Conservation (phyloP, 2,329 filamentous ascomycete species). For the Rhinocladiella mackenziei region DNA sequence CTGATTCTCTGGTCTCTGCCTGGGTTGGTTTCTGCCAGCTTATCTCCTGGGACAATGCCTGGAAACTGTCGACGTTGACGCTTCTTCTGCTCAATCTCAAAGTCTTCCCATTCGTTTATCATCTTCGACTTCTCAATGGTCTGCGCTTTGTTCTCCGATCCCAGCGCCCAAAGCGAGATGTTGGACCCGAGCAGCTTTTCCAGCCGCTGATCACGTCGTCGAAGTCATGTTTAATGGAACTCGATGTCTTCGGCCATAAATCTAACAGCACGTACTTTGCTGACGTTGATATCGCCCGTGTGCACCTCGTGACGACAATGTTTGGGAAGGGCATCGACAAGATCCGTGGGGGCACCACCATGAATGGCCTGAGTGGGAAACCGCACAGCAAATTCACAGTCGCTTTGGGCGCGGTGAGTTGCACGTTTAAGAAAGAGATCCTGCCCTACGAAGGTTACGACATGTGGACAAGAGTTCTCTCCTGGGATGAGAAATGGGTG, state of each 20-base stretch:
- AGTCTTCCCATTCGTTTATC: slow-evolving; percentile 70
- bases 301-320: slow-evolving; percentile 70
- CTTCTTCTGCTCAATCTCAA: slow-evolving; percentile 66
- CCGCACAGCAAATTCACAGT: slow-evolving; percentile 53
- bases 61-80: slow-evolving; percentile 35
- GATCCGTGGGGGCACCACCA: slow-evolving; percentile 45
- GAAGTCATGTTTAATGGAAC: slow-evolving; percentile 67
- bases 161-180: slow-evolving; percentile 44
- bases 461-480: slow-evolving; percentile 67
- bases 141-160: slow-evolving; percentile 50
- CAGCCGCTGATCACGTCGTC: slow-evolving; percentile 64
- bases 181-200: slow-evolving; percentile 54
- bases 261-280: slow-evolving; percentile 54
- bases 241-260: slow-evolving; percentile 73
- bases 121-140: slow-evolving; percentile 57
- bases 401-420: slow-evolving; percentile 67
- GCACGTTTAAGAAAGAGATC: slow-evolving; percentile 70
- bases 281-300: slow-evolving; percentile 64
- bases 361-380: slow-evolving; percentile 44
- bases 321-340: slow-evolving; percentile 53
- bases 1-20: too few relatives aligned
- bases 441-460: slow-evolving; percentile 65
- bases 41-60: too few relatives aligned
- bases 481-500: slow-evolving; percentile 78
- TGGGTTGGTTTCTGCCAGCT: too few relatives aligned